A percentile compares a stretch with the other conserved stretches of the same genome.
phyloP scores from a whole-genome alignment of 2,329 filamentous ascomycete genomes.

The Zarea fungicola region DNA sequence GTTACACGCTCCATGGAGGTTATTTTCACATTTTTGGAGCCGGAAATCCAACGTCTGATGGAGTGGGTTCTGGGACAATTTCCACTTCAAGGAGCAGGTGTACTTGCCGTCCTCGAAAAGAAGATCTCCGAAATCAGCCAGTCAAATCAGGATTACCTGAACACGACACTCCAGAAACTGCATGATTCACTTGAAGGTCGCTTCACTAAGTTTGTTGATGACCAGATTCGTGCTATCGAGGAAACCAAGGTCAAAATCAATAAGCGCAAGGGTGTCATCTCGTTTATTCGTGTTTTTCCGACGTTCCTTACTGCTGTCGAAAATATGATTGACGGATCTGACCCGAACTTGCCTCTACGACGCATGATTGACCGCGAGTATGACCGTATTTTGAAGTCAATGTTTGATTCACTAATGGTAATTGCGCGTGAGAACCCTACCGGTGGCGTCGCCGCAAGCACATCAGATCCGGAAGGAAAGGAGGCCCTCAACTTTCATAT shows the following conservation, averaged over 20 bases:
- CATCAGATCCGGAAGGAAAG: conserved; percentile 74
- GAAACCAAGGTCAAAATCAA: conserved; percentile 99
- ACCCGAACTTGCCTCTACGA: conserved; percentile 58
- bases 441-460: conserved; percentile 37
- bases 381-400: conserved; percentile 80
- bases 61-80: conserved; percentile 80
- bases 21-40: conserved; percentile 76
- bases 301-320: conserved; percentile 78
- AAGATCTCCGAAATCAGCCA: conserved; percentile 76
- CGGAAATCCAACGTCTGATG: conserved; percentile 71
- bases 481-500: conserved; percentile 97
- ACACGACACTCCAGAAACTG: conserved; percentile 72
- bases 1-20: conserved; percentile 86
- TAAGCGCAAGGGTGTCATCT: conserved; percentile 94
- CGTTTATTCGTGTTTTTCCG: conserved; percentile 91
- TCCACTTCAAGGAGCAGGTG: conserved; percentile 86
- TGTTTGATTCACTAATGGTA: conserved; percentile 95
- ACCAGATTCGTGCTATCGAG: conserved; percentile 92
- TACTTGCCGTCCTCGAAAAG: conserved; percentile 74
- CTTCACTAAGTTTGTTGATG: conserved; percentile 86
- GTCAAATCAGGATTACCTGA: conserved; percentile 88
- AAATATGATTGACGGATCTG: conserved; percentile 65
- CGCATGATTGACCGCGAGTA: conserved; percentile 83
- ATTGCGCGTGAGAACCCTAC: conserved; percentile 71
- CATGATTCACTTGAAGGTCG: conserved; percentile 68